These are phyloP conservation scores for Juncus inflexus DNA, from an alignment of 176 grass and related monocot species.

Conservation along the genomic window DNA sequence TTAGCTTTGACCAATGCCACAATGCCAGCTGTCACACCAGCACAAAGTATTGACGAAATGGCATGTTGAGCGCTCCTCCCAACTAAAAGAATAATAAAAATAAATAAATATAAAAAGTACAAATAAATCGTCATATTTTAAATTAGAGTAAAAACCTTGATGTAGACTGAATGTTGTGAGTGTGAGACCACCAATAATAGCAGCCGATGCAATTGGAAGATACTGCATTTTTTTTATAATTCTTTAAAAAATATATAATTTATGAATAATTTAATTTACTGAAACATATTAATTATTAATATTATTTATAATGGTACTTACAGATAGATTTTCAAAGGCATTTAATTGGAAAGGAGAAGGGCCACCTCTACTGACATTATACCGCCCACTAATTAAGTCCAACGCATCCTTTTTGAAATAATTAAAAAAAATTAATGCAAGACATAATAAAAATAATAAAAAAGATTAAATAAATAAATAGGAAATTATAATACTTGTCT, in stretches of 20 bases:
- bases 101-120: background rate
- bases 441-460: conserved; percentile 10
- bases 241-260: conserved; percentile 19
- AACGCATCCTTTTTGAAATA: conserved; percentile 70
- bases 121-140: background rate
- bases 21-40: conserved; percentile 65
- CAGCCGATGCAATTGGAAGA: conserved; percentile 78
- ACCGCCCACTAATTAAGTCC: conserved; percentile 77
- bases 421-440: conserved; percentile 24
- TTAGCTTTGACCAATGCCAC: conserved; percentile 90
- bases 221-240: conserved; percentile 47
- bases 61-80: conserved; percentile 54
- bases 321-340: conserved; percentile 66
- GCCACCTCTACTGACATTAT: conserved; percentile 55
- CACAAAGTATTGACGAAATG: conserved; percentile 55
- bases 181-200: conserved; percentile 84
- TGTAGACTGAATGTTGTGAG: conserved; percentile 73
- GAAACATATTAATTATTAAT: background rate
- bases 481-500: conserved; percentile 50
- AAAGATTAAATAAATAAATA: conserved; percentile 15
- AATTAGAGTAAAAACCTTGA: conserved; percentile 54
- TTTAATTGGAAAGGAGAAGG: conserved; percentile 62
- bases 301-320: conserved; percentile 35
- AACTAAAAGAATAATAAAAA: conserved; percentile 27
- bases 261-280: too few relatives aligned